Evolutionary conservation across 768 basidiomycete species (phyloP).

Genomic region (Leccinum olivaceopallidum): DNA sequence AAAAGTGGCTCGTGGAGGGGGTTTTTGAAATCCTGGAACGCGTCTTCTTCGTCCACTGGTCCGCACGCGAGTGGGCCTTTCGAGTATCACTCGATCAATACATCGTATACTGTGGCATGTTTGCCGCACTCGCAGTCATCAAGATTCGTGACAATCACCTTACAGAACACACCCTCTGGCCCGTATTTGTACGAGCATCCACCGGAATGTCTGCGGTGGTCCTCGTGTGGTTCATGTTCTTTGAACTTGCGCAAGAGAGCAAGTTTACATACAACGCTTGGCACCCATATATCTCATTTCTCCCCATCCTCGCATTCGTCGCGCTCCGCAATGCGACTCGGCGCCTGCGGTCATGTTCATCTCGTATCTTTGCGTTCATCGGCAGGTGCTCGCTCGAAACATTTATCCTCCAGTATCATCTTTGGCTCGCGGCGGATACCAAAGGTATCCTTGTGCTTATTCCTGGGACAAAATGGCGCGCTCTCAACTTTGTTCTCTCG

Average conservation of each 20-base stretch:
- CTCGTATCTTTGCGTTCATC: slow-evolving; percentile 73
- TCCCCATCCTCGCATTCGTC: slow-evolving; percentile 79
- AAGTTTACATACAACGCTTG: slow-evolving; percentile 87
- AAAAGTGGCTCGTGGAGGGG: slow-evolving; percentile 59
- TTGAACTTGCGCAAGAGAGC: slow-evolving; percentile 72
- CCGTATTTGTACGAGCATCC: slow-evolving; percentile 47
- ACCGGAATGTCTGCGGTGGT: slow-evolving; percentile 51
- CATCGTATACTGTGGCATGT: slow-evolving; percentile 88
- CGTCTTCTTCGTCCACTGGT: slow-evolving; percentile 81
- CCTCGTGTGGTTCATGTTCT: slow-evolving; percentile 78
- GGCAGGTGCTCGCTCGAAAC: slow-evolving; percentile 90
- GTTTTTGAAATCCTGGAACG: slow-evolving; percentile 63
- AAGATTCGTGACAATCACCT: slow-evolving; percentile 73
- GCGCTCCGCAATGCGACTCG: slow-evolving; percentile 75
- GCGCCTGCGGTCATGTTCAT: slow-evolving; percentile 68
- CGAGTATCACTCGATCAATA: slow-evolving; percentile 86
- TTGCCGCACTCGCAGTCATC: slow-evolving; percentile 68
- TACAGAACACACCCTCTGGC: slow-evolving; percentile 71
- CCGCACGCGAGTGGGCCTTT: slow-evolving; percentile 85
- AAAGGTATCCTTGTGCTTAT: slow-evolving; percentile 79
- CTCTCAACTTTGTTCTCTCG: slow-evolving; percentile 77
- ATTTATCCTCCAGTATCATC: slow-evolving; percentile 88
- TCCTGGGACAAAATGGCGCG: slow-evolving; percentile 70
- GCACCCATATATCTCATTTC: slow-evolving; percentile 80
- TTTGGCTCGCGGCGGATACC: slow-evolving; percentile 84